phyloP scores from a whole-genome alignment of 1,284 basidiomycete genomes.

The Ceratobasidium sp. region DNA sequence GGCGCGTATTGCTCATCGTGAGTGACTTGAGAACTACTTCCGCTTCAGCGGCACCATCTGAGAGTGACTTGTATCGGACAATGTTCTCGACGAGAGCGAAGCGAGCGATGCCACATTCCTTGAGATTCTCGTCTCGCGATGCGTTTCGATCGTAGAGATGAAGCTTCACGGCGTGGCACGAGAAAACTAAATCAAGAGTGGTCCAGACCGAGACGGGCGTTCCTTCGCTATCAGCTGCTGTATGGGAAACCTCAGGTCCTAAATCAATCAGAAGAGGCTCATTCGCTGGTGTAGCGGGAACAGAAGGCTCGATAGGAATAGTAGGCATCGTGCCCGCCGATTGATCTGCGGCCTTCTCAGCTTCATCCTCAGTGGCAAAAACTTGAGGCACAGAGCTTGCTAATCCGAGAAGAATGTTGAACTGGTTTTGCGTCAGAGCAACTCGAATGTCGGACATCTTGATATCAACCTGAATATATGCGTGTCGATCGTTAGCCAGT shows the following conservation, averaged over 20 bases:
- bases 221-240: constrained; percentile 43
- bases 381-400: constrained; percentile 79
- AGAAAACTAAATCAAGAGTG: constrained; percentile 78
- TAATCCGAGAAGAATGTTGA: constrained; percentile 75
- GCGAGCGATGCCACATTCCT: constrained; percentile 82
- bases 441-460: constrained; percentile 91
- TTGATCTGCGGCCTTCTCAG: constrained; percentile 42
- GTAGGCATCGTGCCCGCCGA: constrained; percentile 21
- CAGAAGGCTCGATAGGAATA: constrained; percentile 19
- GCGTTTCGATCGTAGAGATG: constrained; percentile 86
- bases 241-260: constrained; percentile 55
- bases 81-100: constrained; percentile 85
- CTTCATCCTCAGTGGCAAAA: constrained; percentile 51
- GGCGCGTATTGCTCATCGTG: constrained; percentile 87
- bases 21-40: constrained; percentile 90
- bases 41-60: constrained; percentile 83
- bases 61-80: constrained; percentile 83
- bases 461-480: constrained; percentile 62
- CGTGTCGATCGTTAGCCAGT: constrained; percentile 4
- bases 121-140: constrained; percentile 64
- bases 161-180: constrained; percentile 79
- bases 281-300: constrained; percentile 20
- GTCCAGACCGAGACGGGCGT: constrained; percentile 56
- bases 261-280: constrained; percentile 50
- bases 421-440: constrained; percentile 91